Percentiles rank a stretch among this genome's conserved stretches.
Evolutionary conservation across 306 rosid species (phyloP).

Genomic region (Castanopsis chinensis): DNA sequence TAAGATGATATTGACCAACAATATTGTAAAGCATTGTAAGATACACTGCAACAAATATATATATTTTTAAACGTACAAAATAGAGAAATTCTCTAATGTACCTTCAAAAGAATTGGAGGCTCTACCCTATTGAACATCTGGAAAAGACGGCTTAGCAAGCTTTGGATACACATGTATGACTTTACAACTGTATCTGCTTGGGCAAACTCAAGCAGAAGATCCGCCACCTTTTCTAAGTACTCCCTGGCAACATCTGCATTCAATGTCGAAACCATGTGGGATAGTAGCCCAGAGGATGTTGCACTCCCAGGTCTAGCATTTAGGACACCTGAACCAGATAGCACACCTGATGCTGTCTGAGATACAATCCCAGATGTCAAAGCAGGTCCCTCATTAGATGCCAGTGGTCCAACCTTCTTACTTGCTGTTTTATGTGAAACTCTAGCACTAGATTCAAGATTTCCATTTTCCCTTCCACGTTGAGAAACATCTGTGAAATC

Average conservation of each 20-base stretch:
- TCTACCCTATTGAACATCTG: slow-evolving; percentile 99
- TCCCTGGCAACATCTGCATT: slow-evolving; percentile 95
- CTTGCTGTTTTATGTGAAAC: slow-evolving; percentile 56
- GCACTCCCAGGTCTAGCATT: slow-evolving; percentile 99
- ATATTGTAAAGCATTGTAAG: slow-evolving; percentile 21
- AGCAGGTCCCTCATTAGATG: slow-evolving; percentile 78
- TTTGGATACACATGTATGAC: slow-evolving; percentile 92
- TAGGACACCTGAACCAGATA: slow-evolving; percentile 98
- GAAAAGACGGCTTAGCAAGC: slow-evolving; percentile 97
- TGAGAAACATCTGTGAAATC: slow-evolving; percentile 82
- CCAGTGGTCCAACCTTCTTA: slow-evolving; percentile 66
- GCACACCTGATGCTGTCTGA: slow-evolving; percentile 96
- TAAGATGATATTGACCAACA: slow-evolving; percentile 20
- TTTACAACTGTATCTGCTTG: slow-evolving; percentile 95
- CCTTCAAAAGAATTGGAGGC: slow-evolving; percentile 95
- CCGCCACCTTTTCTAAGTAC: slow-evolving; percentile 94
- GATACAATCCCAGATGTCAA: slow-evolving; percentile 89
- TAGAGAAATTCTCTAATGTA: slow-evolving; percentile 21
- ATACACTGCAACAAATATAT: neutral
- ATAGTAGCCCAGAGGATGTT: slow-evolving; percentile 93
- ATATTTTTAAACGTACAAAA: neutral
- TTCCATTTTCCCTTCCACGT: slow-evolving; percentile 92
- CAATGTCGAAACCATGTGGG: slow-evolving; percentile 91
- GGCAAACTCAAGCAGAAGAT: slow-evolving; percentile 97
- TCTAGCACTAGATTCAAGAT: slow-evolving; percentile 68